Evolutionary conservation across 495 filamentous ascomycete genomes (phyloP).

Genomic region (Aspergillus sparsus): DNA sequence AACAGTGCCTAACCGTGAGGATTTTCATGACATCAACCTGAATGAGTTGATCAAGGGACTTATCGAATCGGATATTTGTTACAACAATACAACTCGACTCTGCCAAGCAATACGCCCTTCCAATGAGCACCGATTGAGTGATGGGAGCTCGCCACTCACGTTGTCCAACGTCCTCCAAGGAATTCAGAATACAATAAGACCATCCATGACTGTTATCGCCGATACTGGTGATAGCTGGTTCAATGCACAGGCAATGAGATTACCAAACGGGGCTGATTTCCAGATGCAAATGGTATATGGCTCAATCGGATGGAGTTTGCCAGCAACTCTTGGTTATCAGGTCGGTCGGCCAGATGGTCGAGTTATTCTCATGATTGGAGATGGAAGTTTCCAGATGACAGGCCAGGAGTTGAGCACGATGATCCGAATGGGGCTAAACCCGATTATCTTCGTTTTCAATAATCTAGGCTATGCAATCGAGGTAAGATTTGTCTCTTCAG

Average conservation of each 20-base stretch:
- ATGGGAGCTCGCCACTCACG: not conserved
- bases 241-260: conserved; percentile 2
- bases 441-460: conserved; percentile 69
- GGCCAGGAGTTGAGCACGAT: conserved; percentile 72
- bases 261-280: conserved; percentile 16
- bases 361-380: conserved; percentile 67
- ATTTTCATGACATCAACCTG: not conserved
- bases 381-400: conserved; percentile 73
- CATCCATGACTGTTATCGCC: conserved; percentile 4
- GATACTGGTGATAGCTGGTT: conserved; percentile 24
- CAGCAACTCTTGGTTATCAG: conserved; percentile 20
- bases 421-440: conserved; percentile 59
- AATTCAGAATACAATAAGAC: conserved; percentile 5
- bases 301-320: conserved; percentile 23
- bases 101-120: too few species aligned
- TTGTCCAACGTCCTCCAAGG: not conserved
- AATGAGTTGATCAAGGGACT: not conserved
- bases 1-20: not conserved
- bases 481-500: too few species aligned
- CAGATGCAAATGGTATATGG: conserved; percentile 20
- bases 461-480: conserved; percentile 69
- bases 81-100: too few species aligned
- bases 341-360: conserved; percentile 36
- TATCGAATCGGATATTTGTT: not conserved
- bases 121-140: not conserved